A percentile compares a stretch with the other conserved stretches of the same genome.
These are phyloP conservation scores for Syzygium grande DNA, from an alignment of 345 rosid genomes.

Conservation along the genomic window DNA sequence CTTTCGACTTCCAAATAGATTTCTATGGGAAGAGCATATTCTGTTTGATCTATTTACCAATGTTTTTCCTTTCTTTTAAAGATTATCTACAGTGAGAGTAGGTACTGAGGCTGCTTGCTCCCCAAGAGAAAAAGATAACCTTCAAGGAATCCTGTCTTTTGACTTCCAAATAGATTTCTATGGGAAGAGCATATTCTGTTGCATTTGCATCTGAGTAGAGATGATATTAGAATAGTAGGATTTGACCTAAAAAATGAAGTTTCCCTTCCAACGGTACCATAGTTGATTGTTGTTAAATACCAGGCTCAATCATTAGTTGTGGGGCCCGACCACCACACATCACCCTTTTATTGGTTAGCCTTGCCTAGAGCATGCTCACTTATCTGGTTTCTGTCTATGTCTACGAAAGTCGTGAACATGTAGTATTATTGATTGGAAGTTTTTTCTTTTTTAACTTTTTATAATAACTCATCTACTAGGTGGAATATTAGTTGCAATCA, in stretches of 20 bases:
- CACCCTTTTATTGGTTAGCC: neutral
- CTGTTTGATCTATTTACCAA: neutral
- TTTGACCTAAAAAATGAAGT: neutral
- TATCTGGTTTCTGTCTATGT: neutral
- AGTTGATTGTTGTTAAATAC: neutral
- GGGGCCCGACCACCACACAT: neutral
- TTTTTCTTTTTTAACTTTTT: neutral
- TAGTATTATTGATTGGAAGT: neutral
- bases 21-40: neutral
- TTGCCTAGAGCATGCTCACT: neutral
- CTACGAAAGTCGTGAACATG: neutral
- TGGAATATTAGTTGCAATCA: neutral
- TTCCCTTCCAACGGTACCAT: neutral
- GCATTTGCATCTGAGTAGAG: neutral
- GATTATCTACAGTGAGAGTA: too few species aligned
- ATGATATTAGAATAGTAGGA: neutral
- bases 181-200: neutral
- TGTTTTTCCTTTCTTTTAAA: too few species aligned
- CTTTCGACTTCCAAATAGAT: neutral
- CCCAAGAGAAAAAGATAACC: neutral
- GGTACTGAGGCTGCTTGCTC: neutral
- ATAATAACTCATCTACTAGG: neutral
- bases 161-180: neutral
- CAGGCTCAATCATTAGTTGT: neutral
- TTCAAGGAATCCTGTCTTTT: neutral